phyloP scores from a whole-genome alignment of 148 eudicot species.

The Cornus kousa region DNA sequence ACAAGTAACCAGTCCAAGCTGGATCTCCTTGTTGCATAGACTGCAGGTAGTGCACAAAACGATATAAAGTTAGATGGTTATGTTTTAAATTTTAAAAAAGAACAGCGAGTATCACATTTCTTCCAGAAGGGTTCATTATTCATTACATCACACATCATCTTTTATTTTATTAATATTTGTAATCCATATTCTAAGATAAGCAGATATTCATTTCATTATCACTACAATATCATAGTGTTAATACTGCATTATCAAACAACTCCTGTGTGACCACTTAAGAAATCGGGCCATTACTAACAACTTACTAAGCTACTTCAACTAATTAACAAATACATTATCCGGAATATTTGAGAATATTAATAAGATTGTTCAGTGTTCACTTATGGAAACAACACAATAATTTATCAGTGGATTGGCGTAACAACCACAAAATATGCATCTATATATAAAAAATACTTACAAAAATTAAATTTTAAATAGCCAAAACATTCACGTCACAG shows the following conservation, averaged over 20 bases:
- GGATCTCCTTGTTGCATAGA: conserved; percentile 96
- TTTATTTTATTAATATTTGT: background rate
- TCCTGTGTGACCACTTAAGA: background rate
- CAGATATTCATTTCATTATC: background rate
- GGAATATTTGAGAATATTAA: background rate
- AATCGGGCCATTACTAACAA: background rate
- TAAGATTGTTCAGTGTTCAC: background rate
- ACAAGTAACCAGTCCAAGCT: conserved; percentile 85
- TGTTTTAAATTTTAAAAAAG: too few relatives aligned
- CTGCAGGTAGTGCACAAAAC: conserved; percentile 40
- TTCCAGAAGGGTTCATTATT: background rate
- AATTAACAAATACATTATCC: background rate
- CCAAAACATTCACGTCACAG: too few relatives aligned
- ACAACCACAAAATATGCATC: too few relatives aligned
- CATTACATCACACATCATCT: background rate
- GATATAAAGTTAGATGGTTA: background rate
- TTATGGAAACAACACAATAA: background rate
- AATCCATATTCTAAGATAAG: background rate
- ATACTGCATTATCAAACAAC: background rate
- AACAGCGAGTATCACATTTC: background rate
- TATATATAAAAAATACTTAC: too few relatives aligned
- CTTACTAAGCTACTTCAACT: background rate
- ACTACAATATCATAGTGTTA: background rate
- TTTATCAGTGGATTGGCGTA: background rate
- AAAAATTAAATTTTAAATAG: too few relatives aligned